Evolutionary conservation across 331 rosid species (phyloP).

Genomic region (Acacia pycnantha): DNA sequence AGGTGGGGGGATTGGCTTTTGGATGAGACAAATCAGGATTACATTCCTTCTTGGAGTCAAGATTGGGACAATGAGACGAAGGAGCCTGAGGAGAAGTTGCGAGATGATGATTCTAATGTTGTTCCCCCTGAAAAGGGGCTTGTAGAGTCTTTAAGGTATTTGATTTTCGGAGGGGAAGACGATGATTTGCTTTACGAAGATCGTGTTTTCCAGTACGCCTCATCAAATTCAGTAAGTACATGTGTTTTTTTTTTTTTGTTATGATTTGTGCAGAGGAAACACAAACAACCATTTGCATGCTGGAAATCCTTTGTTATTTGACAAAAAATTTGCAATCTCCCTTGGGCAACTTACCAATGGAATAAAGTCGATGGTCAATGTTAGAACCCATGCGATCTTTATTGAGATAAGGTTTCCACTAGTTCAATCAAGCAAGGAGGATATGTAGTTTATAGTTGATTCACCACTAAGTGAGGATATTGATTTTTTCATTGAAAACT

Average conservation of each 20-base stretch:
- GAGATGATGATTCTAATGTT: conserved; percentile 30
- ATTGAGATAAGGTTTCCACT: neutral
- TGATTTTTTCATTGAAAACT: neutral
- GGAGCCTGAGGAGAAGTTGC: conserved; percentile 36
- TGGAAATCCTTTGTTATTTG: neutral
- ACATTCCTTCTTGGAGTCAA: conserved; percentile 46
- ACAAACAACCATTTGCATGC: neutral
- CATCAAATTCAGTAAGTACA: conserved; percentile 68
- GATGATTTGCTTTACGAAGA: conserved; percentile 88
- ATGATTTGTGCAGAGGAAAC: neutral
- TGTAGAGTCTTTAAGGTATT: conserved; percentile 50
- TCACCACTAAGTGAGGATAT: neutral
- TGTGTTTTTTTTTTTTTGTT: neutral
- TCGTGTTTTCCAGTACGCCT: conserved; percentile 86
- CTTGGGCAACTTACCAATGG: neutral
- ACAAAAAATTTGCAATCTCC: neutral
- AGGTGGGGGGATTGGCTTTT: conserved; percentile 90
- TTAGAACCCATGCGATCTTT: neutral
- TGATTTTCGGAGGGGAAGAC: conserved; percentile 57
- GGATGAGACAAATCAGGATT: conserved; percentile 34
- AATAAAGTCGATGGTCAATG: neutral
- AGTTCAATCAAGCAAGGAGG: neutral
- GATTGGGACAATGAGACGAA: conserved; percentile 46
- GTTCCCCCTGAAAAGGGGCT: conserved; percentile 43
- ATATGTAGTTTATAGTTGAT: neutral